Evolutionary conservation across 805 yeast species (phyloP), one percentile per base, ranked within the genome.

Genomic region (Jamesozyma hellenica): DNA sequence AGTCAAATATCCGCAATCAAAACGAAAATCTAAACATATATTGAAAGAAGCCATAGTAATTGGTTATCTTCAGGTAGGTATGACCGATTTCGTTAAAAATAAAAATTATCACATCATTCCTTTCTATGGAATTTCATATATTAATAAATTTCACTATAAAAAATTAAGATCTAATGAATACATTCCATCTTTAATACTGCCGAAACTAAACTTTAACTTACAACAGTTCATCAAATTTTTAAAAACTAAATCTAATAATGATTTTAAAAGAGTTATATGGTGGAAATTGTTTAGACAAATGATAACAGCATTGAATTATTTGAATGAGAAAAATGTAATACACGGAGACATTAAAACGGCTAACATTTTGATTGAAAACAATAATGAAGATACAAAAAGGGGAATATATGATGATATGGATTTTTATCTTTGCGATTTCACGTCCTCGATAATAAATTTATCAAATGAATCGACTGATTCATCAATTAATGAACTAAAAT

Each of bases 331-430:
- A 15, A 32, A 36, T 10, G 43, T 49, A 15, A 40, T 49, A 12
- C 55, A 51, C 34, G 47, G 48, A 14, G 55, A 51, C 35, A 49
- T 51, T 4, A 51, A 51, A 32, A 47, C 53, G 2, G 49, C 50
- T 13, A 51, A 51, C 32, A 44, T 51, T 23, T 28, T 51, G 13
- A 28, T 48, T 3, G 23, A 29, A 6, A 15, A 34, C 14, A n/a
- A 14, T 13, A 29, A 13, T 16, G 7, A 23, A 4, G 14, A 29
- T 16, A 17, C 3, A 3, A 23, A 32, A n/a, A 4, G 15, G 5
- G 17, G 17, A 23, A 15, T 19, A 8, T 34, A 28, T 6, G 35
- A 39, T 7, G 19, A 39, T 34, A 23, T 43, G 6, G 32, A 19
- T n/a, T 47, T 42, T 28, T 43, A 36, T 34, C 33, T 51, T 21